phyloP scores from a whole-genome alignment of 805 yeast genomes.

The Teunomyces tritomae region DNA sequence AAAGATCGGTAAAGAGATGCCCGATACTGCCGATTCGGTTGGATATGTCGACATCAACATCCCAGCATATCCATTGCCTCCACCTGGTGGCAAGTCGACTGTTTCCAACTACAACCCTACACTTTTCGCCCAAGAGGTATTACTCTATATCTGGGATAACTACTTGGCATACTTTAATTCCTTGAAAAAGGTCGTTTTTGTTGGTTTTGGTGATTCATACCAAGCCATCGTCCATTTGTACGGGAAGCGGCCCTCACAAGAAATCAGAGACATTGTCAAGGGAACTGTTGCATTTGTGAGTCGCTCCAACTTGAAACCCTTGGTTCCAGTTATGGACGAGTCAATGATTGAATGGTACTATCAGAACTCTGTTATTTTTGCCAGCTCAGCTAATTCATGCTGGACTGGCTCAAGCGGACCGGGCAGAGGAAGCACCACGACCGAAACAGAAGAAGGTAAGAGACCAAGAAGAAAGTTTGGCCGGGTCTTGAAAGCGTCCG shows the following conservation, averaged over 20 bases:
- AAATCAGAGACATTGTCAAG: conserved; percentile 57
- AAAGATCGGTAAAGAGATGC: conserved; percentile 42
- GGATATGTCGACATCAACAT: conserved; percentile 85
- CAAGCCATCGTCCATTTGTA: conserved; percentile 82
- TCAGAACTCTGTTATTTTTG: conserved; percentile 78
- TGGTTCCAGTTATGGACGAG: conserved; percentile 87
- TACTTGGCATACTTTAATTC: conserved; percentile 69
- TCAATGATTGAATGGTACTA: conserved; percentile 89
- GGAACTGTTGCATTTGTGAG: conserved; percentile 72
- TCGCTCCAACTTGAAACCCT: conserved; percentile 65
- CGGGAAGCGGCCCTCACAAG: conserved; percentile 68
- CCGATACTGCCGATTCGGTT: conserved; percentile 31
- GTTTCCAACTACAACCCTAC: conserved; percentile 51
- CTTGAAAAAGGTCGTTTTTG: conserved; percentile 67
- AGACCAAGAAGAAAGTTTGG: conserved; percentile 91
- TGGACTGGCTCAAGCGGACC: conserved; percentile 59
- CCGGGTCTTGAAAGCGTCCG: conserved; percentile 71
- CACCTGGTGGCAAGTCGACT: conserved; percentile 14
- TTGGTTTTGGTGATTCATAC: conserved; percentile 89
- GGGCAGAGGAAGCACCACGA: conserved; percentile 14
- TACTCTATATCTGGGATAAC: conserved; percentile 87
- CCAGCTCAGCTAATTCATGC: conserved; percentile 70
- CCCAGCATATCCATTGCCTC: conserved; percentile 53
- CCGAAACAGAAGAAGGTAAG: conserved; percentile 32
- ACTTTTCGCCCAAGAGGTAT: conserved; percentile 70